Percentiles rank a stretch among this genome's conserved stretches.
Conservation (phyloP, 768 basidiomycete species). For the Suillus subalutaceus region DNA sequence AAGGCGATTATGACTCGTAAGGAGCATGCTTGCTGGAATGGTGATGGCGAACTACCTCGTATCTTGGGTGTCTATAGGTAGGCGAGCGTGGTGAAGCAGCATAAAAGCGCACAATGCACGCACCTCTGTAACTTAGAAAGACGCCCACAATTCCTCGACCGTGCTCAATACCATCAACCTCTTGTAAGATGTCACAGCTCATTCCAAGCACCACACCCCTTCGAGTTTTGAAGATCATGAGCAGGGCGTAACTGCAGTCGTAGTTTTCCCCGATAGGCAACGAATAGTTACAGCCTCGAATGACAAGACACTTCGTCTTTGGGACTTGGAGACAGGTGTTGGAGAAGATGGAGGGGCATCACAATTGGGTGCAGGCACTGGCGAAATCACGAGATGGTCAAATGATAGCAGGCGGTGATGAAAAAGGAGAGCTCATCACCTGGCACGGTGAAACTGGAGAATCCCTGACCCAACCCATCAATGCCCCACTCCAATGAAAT, state of each 20-base stretch:
- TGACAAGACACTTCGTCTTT: background rate
- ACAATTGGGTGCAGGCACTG: background rate
- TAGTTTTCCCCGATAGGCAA: background rate
- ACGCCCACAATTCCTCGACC: too few species aligned
- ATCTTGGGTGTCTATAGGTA: background rate
- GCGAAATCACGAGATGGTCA: background rate
- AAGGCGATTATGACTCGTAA: too few species aligned
- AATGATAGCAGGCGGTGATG: background rate
- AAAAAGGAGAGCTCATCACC: too few species aligned
- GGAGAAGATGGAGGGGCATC: background rate
- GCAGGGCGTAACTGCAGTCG: background rate
- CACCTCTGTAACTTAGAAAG: background rate
- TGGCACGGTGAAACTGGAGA: too few species aligned
- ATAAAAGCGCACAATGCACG: background rate
- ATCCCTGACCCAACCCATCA: too few species aligned
- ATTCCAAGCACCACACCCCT: background rate
- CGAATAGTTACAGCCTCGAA: background rate
- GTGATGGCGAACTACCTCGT: background rate
- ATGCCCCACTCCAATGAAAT: too few species aligned
- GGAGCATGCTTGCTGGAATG: too few species aligned
- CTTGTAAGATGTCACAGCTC: background rate
- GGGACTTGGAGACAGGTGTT: background rate
- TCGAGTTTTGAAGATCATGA: background rate
- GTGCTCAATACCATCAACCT: background rate
- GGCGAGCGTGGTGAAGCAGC: too few species aligned